Conservation (phyloP, 192 early-diverging fungal genomes). For the Umbelopsis isabellina region DNA sequence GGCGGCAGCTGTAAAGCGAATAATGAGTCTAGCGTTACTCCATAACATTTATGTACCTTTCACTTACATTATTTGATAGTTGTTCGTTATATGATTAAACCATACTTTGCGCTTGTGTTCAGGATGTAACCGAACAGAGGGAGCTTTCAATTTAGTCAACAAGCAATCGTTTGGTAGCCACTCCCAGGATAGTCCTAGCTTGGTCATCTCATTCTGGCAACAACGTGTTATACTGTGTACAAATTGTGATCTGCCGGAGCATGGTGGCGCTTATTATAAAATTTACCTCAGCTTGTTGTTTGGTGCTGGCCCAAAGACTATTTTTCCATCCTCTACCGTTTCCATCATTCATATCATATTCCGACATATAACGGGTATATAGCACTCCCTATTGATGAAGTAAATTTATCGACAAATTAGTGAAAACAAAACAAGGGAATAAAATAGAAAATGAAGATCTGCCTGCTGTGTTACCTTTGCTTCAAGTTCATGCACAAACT, state of each 20-base stretch:
- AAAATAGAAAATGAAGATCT: too few relatives aligned
- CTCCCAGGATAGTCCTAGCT: slow-evolving; percentile 8
- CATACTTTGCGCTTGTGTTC: not conserved
- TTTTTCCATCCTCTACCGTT: slow-evolving; percentile 19
- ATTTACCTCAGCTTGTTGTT: slow-evolving; percentile 13
- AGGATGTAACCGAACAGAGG: slow-evolving; percentile 1
- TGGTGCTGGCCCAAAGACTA: slow-evolving; percentile 6
- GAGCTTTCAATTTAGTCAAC: not conserved
- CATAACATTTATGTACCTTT: too few relatives aligned
- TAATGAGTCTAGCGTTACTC: not conserved
- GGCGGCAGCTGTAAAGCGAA: not conserved
- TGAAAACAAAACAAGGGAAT: too few relatives aligned
- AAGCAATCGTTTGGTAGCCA: slow-evolving; percentile 9
- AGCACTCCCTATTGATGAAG: slow-evolving; percentile 6
- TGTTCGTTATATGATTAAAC: slow-evolving; percentile 17
- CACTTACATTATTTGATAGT: slow-evolving; percentile 7
- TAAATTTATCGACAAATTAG: too few relatives aligned
- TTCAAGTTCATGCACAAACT: slow-evolving; percentile 4
- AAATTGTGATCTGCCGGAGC: not conserved
- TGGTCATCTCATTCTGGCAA: slow-evolving; percentile 8
- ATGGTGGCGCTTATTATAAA: too few relatives aligned
- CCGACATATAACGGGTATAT: slow-evolving; percentile 13
- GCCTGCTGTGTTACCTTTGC: slow-evolving; percentile 1
- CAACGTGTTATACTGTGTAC: not conserved
- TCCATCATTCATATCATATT: slow-evolving; percentile 19